Evolutionary conservation across 495 filamentous ascomycete genomes (phyloP), one percentile per base, ranked within the genome.

Genomic region (Tuber magnatum): DNA sequence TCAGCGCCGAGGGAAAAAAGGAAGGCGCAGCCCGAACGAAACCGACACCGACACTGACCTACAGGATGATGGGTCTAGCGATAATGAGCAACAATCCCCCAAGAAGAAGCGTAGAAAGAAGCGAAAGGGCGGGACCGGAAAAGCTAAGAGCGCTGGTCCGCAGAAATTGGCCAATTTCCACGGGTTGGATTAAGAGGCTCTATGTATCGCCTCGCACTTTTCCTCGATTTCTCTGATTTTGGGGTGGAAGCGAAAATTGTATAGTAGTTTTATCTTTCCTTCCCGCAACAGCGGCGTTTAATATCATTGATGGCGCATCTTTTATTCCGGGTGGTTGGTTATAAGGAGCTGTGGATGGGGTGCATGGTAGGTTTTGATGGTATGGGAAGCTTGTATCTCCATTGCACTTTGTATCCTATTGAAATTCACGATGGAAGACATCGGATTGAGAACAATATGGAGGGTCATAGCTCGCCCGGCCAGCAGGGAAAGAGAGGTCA

Each of bases 41-140:
- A 74, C 70, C 44, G 80, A 74, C 24, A 77, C 77, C 28, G 78
- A 77, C 24, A 70, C 42, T 70, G 79, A 73, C 32, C 42, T 51
- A 20, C 70, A 51, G 20, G 80, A 72, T 3, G 69, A 72, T 20
- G 75, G 71, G 44, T 71, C 68, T 35, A 75, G 76, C 22, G 76
- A 75, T 5, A 76, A 81, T 14, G 79, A 81, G 43, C 44, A 40
- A 20, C 70, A 79, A 48, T 73, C 69, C n/a, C 41, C 22, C 42
- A 81, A 73, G 74, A 81, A 78, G 61, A 74, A 74, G 43, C 74
- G 72, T 9, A 82, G 81, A 32, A 81, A 79, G 43, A 82, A 81
- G 76, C 72, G 79, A 35, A 81, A 76, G 71, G 80, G 74, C 38
- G 80, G 79, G 4, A 82, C 74, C 42, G 80, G 80, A 28, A 82